Conservation (phyloP, 176 grass and related monocot species). For the Otatea glauca region DNA sequence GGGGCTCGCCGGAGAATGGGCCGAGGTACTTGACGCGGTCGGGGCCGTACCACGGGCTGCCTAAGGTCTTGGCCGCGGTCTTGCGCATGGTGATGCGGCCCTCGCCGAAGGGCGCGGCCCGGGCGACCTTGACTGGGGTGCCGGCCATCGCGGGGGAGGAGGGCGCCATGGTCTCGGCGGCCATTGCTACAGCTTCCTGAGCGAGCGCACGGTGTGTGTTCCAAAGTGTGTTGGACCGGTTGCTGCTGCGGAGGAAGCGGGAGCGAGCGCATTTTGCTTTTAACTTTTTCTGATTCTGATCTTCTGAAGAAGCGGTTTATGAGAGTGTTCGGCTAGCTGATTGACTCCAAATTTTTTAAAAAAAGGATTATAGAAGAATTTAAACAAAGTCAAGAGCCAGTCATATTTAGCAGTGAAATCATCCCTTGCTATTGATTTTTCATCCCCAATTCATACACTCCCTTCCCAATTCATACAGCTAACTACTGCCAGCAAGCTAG, state of each 20-base stretch:
- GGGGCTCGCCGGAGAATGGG: conserved; percentile 57
- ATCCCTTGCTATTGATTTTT: neutral
- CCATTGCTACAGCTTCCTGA: conserved; percentile 1
- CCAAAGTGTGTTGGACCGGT: neutral
- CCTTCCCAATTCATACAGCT: neutral
- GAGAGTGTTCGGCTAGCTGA: too few species aligned
- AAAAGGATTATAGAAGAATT: too few species aligned
- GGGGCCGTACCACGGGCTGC: conserved; percentile 66
- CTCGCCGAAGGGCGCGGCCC: conserved; percentile 46
- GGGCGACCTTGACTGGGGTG: conserved; percentile 39
- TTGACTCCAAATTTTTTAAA: too few species aligned
- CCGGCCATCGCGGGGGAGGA: conserved; percentile 51
- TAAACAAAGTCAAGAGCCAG: too few species aligned
- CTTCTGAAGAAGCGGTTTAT: too few species aligned
- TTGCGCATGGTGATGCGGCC: conserved; percentile 71
- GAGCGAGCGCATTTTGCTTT: neutral
- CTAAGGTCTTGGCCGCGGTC: conserved; percentile 50
- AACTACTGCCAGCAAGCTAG: neutral
- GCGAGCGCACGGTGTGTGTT: too few species aligned
- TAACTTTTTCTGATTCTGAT: too few species aligned
- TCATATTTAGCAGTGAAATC: too few species aligned
- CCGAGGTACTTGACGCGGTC: conserved; percentile 65
- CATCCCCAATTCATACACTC: neutral
- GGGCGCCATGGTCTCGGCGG: conserved; percentile 38
- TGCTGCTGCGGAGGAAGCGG: conserved; percentile 23